phyloP scores from a whole-genome alignment of 108 stramenopile species.

The Poteriospumella lacustris region DNA sequence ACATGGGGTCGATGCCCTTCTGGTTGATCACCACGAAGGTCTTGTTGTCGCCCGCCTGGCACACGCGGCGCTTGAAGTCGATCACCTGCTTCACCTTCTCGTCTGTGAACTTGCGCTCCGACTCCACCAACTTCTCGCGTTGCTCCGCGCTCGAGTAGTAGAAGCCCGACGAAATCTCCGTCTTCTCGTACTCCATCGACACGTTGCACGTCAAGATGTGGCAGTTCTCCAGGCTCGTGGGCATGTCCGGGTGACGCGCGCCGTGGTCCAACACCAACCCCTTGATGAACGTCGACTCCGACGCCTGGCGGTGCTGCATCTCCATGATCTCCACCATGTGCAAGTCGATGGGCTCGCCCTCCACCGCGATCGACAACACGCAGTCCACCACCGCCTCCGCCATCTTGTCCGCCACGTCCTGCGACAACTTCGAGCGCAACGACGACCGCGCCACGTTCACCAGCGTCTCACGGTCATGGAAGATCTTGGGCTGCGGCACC shows the following conservation, averaged over 20 bases:
- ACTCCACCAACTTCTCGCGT: conserved; percentile 92
- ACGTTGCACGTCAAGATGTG: conserved; percentile 96
- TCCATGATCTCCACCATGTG: conserved; percentile 97
- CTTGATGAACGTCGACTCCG: conserved; percentile 77
- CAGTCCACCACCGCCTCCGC: conserved; percentile 81
- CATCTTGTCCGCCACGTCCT: conserved; percentile 67
- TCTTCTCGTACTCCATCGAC: conserved; percentile 98
- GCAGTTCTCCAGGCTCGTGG: conserved; percentile 78
- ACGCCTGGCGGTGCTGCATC: conserved; percentile 74
- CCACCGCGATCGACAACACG: conserved; percentile 52
- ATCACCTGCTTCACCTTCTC: conserved; percentile 86
- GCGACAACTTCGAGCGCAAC: conserved; percentile 86
- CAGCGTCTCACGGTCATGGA: conserved; percentile 77
- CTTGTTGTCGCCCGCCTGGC: conserved; percentile 48
- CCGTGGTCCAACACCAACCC: conserved; percentile 99
- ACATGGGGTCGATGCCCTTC: conserved; percentile 97
- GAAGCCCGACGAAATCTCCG: conserved; percentile 89
- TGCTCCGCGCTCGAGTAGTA: conserved; percentile 90
- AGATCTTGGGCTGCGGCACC: conserved; percentile 41
- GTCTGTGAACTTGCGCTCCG: conserved; percentile 93
- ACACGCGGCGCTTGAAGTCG: conserved; percentile 80
- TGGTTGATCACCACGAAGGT: conserved; percentile 97
- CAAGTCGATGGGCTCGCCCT: conserved; percentile 71
- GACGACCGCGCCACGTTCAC: conserved; percentile 73
- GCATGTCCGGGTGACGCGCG: conserved; percentile 98